Evolutionary conservation across 108 stramenopile species (phyloP).

Genomic region (Conticribra guillardii): DNA sequence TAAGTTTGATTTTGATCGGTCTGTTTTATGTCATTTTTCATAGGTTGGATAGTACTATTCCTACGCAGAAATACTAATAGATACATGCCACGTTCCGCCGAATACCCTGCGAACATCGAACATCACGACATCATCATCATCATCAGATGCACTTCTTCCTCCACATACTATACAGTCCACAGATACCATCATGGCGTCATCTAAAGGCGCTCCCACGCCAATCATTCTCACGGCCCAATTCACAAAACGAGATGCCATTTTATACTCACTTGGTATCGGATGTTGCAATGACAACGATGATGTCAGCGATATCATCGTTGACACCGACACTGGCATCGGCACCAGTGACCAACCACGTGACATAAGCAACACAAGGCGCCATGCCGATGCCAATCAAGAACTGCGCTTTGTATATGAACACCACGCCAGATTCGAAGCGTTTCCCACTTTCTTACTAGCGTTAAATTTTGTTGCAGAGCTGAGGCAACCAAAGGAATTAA

Average conservation of each 20-base stretch:
- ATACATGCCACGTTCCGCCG: too few relatives aligned
- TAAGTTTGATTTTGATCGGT: too few relatives aligned
- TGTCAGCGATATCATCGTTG: conserved; percentile 9
- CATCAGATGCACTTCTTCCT: too few relatives aligned
- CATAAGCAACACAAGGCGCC: too few relatives aligned
- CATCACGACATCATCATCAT: too few relatives aligned
- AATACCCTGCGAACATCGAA: too few relatives aligned
- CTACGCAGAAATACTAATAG: too few relatives aligned
- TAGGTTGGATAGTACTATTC: too few relatives aligned
- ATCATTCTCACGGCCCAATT: conserved; percentile 21
- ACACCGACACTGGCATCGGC: not conserved
- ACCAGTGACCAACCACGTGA: not conserved
- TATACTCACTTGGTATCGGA: conserved; percentile 81
- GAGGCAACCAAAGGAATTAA: not conserved
- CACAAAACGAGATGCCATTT: conserved; percentile 56
- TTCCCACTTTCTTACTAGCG: conserved; percentile 69
- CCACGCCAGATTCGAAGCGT: conserved; percentile 56
- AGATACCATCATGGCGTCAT: too few relatives aligned
- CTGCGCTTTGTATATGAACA: conserved; percentile 67
- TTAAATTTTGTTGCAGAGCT: conserved; percentile 58
- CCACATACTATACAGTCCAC: too few relatives aligned
- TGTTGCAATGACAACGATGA: conserved; percentile 47
- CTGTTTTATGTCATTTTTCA: too few relatives aligned
- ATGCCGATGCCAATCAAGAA: too few relatives aligned
- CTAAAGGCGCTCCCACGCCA: not conserved